Base-by-base conservation (phyloP, 2,329 filamentous ascomycete genomes). In the Hypoxylon rubiginosum region DNA sequence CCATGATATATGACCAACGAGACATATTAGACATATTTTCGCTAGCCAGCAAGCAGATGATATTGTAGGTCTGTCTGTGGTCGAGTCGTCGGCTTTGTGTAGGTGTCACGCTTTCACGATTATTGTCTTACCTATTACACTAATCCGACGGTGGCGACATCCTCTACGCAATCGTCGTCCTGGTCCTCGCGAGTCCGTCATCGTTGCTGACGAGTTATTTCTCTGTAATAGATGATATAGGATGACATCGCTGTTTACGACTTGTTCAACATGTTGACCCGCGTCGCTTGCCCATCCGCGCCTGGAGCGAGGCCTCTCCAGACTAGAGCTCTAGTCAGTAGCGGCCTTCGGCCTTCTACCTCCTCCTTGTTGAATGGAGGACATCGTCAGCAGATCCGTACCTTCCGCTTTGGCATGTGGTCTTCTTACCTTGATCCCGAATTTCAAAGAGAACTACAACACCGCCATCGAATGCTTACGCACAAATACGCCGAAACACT, bases 371-470 rank as follows among this genome's bases (percentile, higher is more conserved):
- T 71, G 28, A 66, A 62, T 17, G 43, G 55, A 17, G 70, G 71
- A 34, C 75, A 75, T 51, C 74, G 70, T 17, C 76, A 80, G 46
- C 84, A 85, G 66, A 76, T 71, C 34, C 83, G 87, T 36, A 73
- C 72, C 36, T 85, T 87, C 65, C 83, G 84, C 64, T 82, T 87
- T 63, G 82, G 80, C 55, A 69, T 80, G 17, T 86, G 84, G 82
- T 79, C 81, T 7, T 80, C 78, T 30, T 80, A 79, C 48, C 69
- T 80, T 28, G 80, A 84, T 66, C 74, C 77, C 13, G 78, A 82
- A 17, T 76, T 78, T 19, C 78, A 80, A 41, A 80, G 77, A 46
- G 82, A 86, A 55, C 66, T 81, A 30, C 81, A 81, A 54, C 82
- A 81, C 46, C 84, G 82, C 11, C 78, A 82, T 65, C 80, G 81